A percentile compares a stretch with the other conserved stretches of the same genome.
Evolutionary conservation across 2,329 filamentous ascomycete genomes (phyloP).

Genomic region (Amauroascus verrucosus): DNA sequence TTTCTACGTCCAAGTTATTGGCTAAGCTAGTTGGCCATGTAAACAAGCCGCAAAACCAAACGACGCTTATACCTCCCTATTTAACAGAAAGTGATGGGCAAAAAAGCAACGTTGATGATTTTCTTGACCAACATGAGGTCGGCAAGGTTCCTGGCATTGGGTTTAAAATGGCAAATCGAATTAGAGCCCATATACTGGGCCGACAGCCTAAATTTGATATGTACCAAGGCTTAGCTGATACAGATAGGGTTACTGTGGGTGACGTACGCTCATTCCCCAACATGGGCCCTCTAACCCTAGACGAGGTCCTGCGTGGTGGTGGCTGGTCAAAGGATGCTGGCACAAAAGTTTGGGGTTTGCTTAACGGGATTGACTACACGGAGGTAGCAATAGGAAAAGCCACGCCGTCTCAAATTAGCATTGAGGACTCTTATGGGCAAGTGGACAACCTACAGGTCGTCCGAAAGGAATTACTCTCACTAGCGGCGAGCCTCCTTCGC

Average conservation of each 20-base stretch:
- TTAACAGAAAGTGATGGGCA: slow-evolving; percentile 3
- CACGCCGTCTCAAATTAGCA: slow-evolving; percentile 78
- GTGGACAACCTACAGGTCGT: slow-evolving; percentile 57
- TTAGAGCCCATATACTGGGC: slow-evolving; percentile 52
- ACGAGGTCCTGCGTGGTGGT: slow-evolving; percentile 58
- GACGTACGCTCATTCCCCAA: slow-evolving; percentile 53
- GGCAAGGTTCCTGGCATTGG: slow-evolving; percentile 79
- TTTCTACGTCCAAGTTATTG: slow-evolving; percentile 77
- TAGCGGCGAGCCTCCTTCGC: slow-evolving; percentile 60
- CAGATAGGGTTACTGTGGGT: slow-evolving; percentile 52
- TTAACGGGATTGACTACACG: slow-evolving; percentile 69
- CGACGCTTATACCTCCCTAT: slow-evolving; percentile 62
- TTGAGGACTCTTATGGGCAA: slow-evolving; percentile 80
- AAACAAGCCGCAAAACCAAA: slow-evolving; percentile 82
- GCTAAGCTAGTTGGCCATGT: slow-evolving; percentile 74
- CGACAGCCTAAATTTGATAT: slow-evolving; percentile 29
- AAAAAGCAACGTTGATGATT: slow-evolving; percentile 49
- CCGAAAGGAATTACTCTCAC: slow-evolving; percentile 54
- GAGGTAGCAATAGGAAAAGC: slow-evolving; percentile 62
- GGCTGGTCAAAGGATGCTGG: slow-evolving; percentile 64
- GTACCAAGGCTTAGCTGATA: slow-evolving; percentile 28
- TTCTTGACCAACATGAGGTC: slow-evolving; percentile 67
- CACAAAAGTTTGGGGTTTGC: slow-evolving; percentile 59
- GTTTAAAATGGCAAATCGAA: slow-evolving; percentile 60
- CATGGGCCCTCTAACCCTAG: slow-evolving; percentile 56